Conservation (phyloP, 768 basidiomycete species). For the Lactarius sp. region DNA sequence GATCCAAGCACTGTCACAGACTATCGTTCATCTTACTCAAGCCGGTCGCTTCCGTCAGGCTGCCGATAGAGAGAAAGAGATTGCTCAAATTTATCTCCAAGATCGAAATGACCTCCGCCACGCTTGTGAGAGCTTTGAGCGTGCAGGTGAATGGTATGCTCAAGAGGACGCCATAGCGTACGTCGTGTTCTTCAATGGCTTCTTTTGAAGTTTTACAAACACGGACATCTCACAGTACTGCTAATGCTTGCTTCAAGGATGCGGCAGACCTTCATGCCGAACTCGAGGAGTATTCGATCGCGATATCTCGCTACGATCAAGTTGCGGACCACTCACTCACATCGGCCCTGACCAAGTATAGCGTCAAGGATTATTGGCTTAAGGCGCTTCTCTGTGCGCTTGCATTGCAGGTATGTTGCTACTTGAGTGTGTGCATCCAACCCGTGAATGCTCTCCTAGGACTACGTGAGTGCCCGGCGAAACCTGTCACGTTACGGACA, state of each 20-base stretch:
- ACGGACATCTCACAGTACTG: constrained; percentile 59
- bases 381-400: constrained; percentile 81
- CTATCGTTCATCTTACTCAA: constrained; percentile 76
- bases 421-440: not conserved
- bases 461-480: constrained; percentile 75
- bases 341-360: constrained; percentile 91
- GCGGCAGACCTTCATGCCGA: constrained; percentile 94
- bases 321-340: constrained; percentile 80
- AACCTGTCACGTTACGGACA: constrained; percentile 71
- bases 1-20: constrained; percentile 77
- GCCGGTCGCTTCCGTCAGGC: constrained; percentile 93
- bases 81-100: constrained; percentile 88
- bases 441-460: constrained; percentile 43
- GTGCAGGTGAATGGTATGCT: constrained; percentile 96
- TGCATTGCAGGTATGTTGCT: constrained; percentile 67
- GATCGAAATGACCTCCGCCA: constrained; percentile 72
- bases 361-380: constrained; percentile 97
- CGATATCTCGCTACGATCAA: constrained; percentile 84
- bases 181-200: constrained; percentile 31
- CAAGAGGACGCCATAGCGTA: constrained; percentile 96
- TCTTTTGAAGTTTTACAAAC: not conserved
- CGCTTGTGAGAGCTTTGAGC: constrained; percentile 86
- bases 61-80: constrained; percentile 96
- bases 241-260: constrained; percentile 93
- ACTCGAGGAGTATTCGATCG: constrained; percentile 76